Percentiles rank a stretch among this genome's conserved stretches.
These are phyloP conservation scores for Phytophthora chlamydospora DNA, from an alignment of 352 stramenopile genomes.

Conservation along the genomic window DNA sequence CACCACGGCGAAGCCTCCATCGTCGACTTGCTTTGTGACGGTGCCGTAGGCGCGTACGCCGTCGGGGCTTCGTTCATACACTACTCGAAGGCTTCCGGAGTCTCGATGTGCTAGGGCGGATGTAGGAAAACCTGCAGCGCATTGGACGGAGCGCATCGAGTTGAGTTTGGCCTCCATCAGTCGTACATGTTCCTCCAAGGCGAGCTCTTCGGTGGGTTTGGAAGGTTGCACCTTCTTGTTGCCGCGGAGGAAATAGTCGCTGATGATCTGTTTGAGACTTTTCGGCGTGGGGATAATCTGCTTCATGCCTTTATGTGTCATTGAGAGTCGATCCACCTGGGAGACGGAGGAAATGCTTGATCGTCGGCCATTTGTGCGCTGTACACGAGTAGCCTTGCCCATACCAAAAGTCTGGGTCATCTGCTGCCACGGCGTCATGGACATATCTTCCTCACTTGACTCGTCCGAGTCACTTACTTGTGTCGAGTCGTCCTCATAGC, in stretches of 20 bases:
- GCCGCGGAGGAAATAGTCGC: conserved; percentile 66
- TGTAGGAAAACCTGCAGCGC: conserved; percentile 11
- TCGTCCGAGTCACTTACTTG: conserved; percentile 86
- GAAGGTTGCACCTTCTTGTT: conserved; percentile 75
- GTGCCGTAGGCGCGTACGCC: conserved; percentile 60
- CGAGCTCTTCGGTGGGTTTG: conserved; percentile 29
- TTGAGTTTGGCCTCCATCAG: conserved; percentile 44
- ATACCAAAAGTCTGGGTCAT: conserved; percentile 88
- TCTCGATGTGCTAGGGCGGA: background rate
- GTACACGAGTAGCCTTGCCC: conserved; percentile 40
- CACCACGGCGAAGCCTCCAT: conserved; percentile 59
- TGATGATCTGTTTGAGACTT: conserved; percentile 65
- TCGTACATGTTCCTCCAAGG: conserved; percentile 37
- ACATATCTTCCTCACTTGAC: conserved; percentile 78
- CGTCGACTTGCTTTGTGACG: conserved; percentile 51
- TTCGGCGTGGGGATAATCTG: conserved; percentile 56
- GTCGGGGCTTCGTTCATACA: conserved; percentile 49
- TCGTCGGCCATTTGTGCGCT: conserved; percentile 40
- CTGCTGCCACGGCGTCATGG: conserved; percentile 84
- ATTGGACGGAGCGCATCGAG: conserved; percentile 31
- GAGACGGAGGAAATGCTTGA: conserved; percentile 73
- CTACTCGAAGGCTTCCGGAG: conserved; percentile 44
- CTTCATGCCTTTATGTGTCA: conserved; percentile 59
- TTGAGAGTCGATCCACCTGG: conserved; percentile 62
- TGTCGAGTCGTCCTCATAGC: conserved; percentile 80